These are phyloP conservation scores for Babesia bigemina DNA, from an alignment of 169 alveolate species.

Conservation along the genomic window DNA sequence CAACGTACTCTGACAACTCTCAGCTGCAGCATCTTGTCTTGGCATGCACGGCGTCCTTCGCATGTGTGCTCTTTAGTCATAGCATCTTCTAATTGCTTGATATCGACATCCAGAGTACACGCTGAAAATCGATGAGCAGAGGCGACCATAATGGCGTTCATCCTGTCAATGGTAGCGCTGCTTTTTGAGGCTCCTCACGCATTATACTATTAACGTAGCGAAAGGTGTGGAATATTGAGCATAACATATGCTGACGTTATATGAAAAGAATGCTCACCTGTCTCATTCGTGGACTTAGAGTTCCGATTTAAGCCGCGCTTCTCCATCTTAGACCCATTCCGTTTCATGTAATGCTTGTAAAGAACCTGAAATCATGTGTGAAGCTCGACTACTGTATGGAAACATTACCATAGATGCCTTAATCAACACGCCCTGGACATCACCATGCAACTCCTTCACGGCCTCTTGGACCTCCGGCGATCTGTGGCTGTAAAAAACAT, in stretches of 20 bases:
- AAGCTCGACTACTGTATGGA: background rate
- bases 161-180: too few relatives aligned
- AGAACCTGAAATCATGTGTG: background rate
- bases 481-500: background rate
- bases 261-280: too few relatives aligned
- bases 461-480: conserved; percentile 4
- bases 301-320: too few relatives aligned
- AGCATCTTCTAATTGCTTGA: background rate
- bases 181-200: too few relatives aligned
- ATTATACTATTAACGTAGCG: too few relatives aligned
- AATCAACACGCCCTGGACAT: conserved; percentile 4
- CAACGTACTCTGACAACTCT: background rate
- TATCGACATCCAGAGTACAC: background rate
- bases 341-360: conserved; percentile 8
- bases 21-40: background rate
- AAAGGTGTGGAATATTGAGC: too few relatives aligned
- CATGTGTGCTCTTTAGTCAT: background rate
- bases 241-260: too few relatives aligned
- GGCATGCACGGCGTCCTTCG: background rate
- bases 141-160: background rate
- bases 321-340: background rate
- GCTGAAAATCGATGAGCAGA: background rate
- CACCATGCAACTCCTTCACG: background rate
- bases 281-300: too few relatives aligned
- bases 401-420: conserved; percentile 8